Evolutionary conservation across 768 basidiomycete species (phyloP).

Genomic region (Coprinellus aureogranulatus): DNA sequence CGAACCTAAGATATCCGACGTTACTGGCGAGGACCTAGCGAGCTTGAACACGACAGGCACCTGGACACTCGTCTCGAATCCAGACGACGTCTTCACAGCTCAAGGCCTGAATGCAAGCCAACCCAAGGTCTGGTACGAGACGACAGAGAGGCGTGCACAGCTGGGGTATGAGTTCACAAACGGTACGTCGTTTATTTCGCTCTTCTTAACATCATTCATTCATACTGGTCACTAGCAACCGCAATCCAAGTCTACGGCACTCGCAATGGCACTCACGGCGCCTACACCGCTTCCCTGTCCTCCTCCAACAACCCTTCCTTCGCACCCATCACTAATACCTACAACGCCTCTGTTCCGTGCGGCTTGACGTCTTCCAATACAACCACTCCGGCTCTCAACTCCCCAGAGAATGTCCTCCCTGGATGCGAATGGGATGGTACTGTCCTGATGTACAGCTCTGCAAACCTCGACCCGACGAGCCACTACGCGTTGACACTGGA

Average conservation of each 20-base stretch:
- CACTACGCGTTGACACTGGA: slow-evolving; percentile 4
- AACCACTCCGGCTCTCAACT: background rate
- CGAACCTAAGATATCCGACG: background rate
- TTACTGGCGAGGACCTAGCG: background rate
- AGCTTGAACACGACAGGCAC: background rate
- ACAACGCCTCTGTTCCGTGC: slow-evolving; percentile 3
- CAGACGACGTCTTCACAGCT: background rate
- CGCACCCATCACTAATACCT: background rate
- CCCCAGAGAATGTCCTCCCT: background rate
- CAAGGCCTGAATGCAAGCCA: slow-evolving; percentile 1
- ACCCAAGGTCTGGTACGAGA: background rate
- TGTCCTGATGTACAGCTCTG: slow-evolving; percentile 4
- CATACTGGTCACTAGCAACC: background rate
- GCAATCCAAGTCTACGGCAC: slow-evolving; percentile 9
- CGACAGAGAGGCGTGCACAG: slow-evolving; percentile 1
- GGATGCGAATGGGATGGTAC: slow-evolving; percentile 8
- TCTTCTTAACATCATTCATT: background rate
- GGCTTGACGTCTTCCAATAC: background rate
- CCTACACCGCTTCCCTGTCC: slow-evolving; percentile 2
- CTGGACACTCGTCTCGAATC: background rate
- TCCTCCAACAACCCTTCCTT: background rate
- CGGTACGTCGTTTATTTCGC: background rate
- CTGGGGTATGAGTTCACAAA: background rate
- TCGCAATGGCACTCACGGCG: slow-evolving; percentile 7
- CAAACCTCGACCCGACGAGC: slow-evolving; percentile 2